These are phyloP conservation scores for Ophioceras dolichostomum DNA, from an alignment of 2,329 filamentous ascomycete species.

Conservation along the genomic window DNA sequence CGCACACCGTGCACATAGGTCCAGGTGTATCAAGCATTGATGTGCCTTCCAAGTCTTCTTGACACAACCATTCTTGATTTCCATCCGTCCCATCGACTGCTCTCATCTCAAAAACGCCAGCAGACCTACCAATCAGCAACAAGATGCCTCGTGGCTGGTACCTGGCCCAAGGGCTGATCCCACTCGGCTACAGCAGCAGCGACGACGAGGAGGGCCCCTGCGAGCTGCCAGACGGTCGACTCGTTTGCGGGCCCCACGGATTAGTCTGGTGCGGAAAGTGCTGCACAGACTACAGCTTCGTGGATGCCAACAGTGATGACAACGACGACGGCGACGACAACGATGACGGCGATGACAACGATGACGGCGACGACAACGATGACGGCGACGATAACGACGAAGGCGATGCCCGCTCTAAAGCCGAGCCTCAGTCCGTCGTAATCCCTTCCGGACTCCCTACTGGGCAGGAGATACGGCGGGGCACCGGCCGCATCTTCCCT, in stretches of 20 bases:
- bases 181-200: conserved; percentile 12
- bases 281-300: conserved; percentile 22
- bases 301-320: conserved; percentile 8
- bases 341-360: conserved; percentile 10
- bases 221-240: conserved; percentile 19
- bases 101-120: too few species aligned
- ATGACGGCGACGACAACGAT: too few species aligned
- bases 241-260: conserved; percentile 22
- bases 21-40: too few species aligned
- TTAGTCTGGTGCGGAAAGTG: conserved; percentile 18
- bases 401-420: neutral
- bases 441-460: conserved; percentile 4
- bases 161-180: conserved; percentile 13
- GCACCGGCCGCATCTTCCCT: conserved; percentile 19
- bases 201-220: conserved; percentile 21
- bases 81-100: too few species aligned
- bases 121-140: too few species aligned
- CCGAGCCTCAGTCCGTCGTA: neutral
- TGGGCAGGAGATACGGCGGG: too few species aligned
- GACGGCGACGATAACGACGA: neutral
- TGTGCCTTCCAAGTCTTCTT: too few species aligned
- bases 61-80: too few species aligned
- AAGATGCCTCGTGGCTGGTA: too few species aligned
- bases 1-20: too few species aligned
- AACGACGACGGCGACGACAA: conserved; percentile 6